Evolutionary conservation across 345 rosid genomes (phyloP), one percentile per base, ranked within the genome.

Genomic region (Eutrema japonicum): DNA sequence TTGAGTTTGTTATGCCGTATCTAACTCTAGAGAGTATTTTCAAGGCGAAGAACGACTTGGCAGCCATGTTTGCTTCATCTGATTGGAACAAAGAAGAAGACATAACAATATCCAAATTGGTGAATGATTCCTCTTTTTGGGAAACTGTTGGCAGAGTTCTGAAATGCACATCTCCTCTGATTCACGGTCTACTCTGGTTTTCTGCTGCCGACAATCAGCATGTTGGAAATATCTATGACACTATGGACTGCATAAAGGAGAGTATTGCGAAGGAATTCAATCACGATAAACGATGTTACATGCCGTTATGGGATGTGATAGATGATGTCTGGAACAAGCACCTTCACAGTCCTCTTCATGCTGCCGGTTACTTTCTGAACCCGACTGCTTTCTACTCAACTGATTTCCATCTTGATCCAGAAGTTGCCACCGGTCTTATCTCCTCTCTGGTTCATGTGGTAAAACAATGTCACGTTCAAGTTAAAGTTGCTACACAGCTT

Each of bases 301-400:
- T 22, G 70, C 83, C 87, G 12, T 38, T 87, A 29, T 87, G 90
- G 89, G 55, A 79, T 68, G 76, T 77, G 42, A 83, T 90, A 9
- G 92, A 90, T 68, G 89, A 87, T 70, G 82, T 87, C 2, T 88
- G 92, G 90, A 60, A 78, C 33, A 63, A 51, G 1, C 57, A 78
- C 55, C 83, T 90, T 33, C 84, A 84, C 54, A 84, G 74, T 63
- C 88, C 88, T 66, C 82, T 90, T 22, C 96, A 88, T 82, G 89
- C 83, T 46, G 87, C 91, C 6, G 94, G 86, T 47, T 87, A 84
- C 66, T 85, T 78, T 72, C 68, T 91, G 48, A 87, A 91, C 73
- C 90, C 96, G 2, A 36, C 58, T 37, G 58, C 83, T 30, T 87
- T 84, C 72, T 85, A 85, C 82, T 77, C 88, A 26, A 66, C 73